phyloP scores from a whole-genome alignment of 495 filamentous ascomycete species.

The Clohesyomyces aquaticus region DNA sequence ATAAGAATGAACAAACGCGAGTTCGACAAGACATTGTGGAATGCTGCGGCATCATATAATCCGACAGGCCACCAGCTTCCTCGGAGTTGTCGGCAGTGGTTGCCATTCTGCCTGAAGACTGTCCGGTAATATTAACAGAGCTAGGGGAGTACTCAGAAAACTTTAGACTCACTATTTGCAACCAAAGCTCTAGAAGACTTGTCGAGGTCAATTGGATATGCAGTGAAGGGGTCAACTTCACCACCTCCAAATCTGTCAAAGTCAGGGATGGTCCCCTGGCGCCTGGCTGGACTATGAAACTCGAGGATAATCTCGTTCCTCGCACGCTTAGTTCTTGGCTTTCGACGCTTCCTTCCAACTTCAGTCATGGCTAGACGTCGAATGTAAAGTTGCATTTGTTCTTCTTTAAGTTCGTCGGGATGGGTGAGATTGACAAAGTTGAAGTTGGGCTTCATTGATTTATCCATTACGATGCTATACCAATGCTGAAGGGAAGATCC shows the following conservation, averaged over 20 bases:
- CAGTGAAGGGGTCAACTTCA: conserved; percentile 15
- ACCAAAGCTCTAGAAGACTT: conserved; percentile 9
- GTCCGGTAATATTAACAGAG: no score
- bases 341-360: conserved; percentile 10
- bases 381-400: conserved; percentile 21
- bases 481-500: no score
- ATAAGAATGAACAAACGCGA: conserved; percentile 12
- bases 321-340: conserved; percentile 17
- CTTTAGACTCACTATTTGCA: no score
- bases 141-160: no score
- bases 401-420: no score
- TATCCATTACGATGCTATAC: no score
- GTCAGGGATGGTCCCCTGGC: no score
- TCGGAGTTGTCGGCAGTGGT: conserved; percentile 7
- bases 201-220: conserved; percentile 22
- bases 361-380: conserved; percentile 28
- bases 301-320: conserved; percentile 25
- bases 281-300: conserved; percentile 13
- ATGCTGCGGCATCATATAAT: conserved; percentile 3
- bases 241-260: conserved; percentile 8
- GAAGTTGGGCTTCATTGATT: no score
- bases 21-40: conserved; percentile 16
- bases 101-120: conserved; percentile 18
- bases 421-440: no score
- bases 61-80: conserved; percentile 19